Evolutionary conservation across 2,329 filamentous ascomycete genomes (phyloP).

Genomic region (Dissoconium aciculare): DNA sequence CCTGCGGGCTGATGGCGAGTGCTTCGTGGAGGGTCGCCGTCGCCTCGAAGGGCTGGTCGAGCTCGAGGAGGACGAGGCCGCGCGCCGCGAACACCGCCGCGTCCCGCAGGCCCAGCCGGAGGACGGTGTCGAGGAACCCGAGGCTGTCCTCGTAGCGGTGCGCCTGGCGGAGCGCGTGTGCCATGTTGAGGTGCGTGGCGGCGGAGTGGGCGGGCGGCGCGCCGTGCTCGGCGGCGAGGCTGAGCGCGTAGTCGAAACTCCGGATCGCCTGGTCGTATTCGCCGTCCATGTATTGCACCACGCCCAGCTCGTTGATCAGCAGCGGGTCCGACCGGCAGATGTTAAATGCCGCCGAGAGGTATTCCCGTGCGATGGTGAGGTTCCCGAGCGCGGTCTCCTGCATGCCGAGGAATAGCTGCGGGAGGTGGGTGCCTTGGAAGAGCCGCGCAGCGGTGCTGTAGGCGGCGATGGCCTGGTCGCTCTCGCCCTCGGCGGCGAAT

Average conservation of each 20-base stretch:
- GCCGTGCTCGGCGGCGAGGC: constrained; percentile 64
- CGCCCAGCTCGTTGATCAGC: constrained; percentile 85
- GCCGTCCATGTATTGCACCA: constrained; percentile 89
- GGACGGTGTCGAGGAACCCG: constrained; percentile 70
- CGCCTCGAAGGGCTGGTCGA: constrained; percentile 59
- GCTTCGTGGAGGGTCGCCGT: constrained; percentile 74
- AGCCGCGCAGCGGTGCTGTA: constrained; percentile 89
- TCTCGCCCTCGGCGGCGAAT: constrained; percentile 91
- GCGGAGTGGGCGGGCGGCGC: constrained; percentile 62
- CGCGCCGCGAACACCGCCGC: constrained; percentile 66
- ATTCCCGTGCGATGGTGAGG: constrained; percentile 83
- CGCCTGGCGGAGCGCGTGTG: constrained; percentile 66
- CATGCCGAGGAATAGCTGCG: constrained; percentile 94
- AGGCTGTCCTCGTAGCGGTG: constrained; percentile 57
- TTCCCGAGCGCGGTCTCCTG: constrained; percentile 95
- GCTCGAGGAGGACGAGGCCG: constrained; percentile 68
- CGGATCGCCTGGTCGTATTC: constrained; percentile 59
- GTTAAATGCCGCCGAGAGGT: constrained; percentile 74
- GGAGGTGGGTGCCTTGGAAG: constrained; percentile 93
- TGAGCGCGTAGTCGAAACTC: constrained; percentile 63
- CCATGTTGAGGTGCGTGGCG: constrained; percentile 73
- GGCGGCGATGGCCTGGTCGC: constrained; percentile 94
- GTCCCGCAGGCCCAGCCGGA: constrained; percentile 56
- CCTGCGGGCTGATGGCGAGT: constrained; percentile 61
- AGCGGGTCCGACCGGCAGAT: constrained; percentile 75